Evolutionary conservation across 2,329 filamentous ascomycete species (phyloP).

Genomic region (Aspergillus bombycis): DNA sequence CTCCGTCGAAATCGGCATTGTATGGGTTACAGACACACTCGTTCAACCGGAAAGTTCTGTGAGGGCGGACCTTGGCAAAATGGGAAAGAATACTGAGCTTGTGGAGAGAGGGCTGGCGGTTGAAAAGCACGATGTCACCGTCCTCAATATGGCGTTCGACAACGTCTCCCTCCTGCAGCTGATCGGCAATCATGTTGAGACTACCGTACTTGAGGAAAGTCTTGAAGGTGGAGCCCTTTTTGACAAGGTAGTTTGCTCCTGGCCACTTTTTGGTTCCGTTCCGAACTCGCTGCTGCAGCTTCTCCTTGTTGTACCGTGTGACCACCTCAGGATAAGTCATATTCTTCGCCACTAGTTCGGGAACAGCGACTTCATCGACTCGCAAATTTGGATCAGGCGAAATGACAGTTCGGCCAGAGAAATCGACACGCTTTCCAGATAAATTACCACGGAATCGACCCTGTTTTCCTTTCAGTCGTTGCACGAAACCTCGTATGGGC

Average conservation of each 20-base stretch:
- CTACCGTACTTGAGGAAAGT: conserved; percentile 76
- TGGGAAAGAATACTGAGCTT: conserved; percentile 99
- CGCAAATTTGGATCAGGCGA: conserved; percentile 93
- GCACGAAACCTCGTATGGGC: conserved; percentile 88
- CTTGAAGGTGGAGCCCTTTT: conserved; percentile 71
- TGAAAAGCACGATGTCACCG: conserved; percentile 95
- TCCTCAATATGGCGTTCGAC: conserved; percentile 96
- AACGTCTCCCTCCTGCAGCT: conserved; percentile 79
- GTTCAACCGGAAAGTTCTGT: conserved; percentile 94
- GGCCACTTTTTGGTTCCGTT: conserved; percentile 82
- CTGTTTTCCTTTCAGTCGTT: conserved; percentile 94
- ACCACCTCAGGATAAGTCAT: conserved; percentile 93
- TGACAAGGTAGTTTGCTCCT: conserved; percentile 81
- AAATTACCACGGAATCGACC: conserved; percentile 95
- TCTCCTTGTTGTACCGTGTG: conserved; percentile 81
- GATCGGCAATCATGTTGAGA: conserved; percentile 69
- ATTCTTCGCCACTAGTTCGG: conserved; percentile 89
- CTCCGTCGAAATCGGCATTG: conserved; percentile 98
- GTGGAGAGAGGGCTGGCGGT: conserved; percentile 94
- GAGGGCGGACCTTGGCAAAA: conserved; percentile 87
- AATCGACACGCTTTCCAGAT: conserved; percentile 97
- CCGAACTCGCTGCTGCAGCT: conserved; percentile 71
- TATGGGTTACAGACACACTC: conserved; percentile 98
- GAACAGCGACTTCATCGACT: conserved; percentile 92
- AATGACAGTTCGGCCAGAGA: conserved; percentile 96